Conservation (phyloP, 345 rosid genomes). For the Aquilaria malaccensis region DNA sequence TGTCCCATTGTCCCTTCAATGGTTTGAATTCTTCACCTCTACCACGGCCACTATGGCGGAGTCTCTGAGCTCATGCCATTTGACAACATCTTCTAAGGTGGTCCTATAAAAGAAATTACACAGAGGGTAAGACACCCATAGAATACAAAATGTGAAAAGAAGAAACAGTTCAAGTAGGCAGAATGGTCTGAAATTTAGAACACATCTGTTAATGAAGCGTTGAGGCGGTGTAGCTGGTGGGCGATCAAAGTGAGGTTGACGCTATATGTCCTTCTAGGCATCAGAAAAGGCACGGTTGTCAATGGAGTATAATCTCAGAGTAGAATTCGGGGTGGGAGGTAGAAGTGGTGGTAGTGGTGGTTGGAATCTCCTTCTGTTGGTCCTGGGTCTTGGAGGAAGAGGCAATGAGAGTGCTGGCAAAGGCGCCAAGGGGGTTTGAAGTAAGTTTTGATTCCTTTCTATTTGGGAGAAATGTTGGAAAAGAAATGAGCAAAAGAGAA, state of each 20-base stretch:
- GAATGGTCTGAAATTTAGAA: background rate
- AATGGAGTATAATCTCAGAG: slow-evolving; percentile 47
- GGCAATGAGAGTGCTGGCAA: slow-evolving; percentile 83
- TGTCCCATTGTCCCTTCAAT: no score
- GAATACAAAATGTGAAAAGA: background rate
- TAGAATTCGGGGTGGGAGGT: slow-evolving; percentile 44
- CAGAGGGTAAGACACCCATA: background rate
- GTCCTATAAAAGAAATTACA: slow-evolving; percentile 44
- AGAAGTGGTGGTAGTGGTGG: slow-evolving; percentile 46
- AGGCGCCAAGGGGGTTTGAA: slow-evolving; percentile 91
- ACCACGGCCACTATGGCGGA: no score
- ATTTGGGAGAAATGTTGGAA: no score
- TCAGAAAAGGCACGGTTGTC: slow-evolving; percentile 62
- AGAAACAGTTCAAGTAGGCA: slow-evolving; percentile 9
- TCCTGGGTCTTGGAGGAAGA: slow-evolving; percentile 95
- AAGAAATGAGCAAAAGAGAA: no score
- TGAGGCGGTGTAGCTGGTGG: slow-evolving; percentile 35
- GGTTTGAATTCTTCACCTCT: no score
- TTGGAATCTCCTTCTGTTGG: slow-evolving; percentile 85
- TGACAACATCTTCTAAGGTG: slow-evolving; percentile 88
- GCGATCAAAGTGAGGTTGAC: slow-evolving; percentile 38
- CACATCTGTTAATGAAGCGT: slow-evolving; percentile 59
- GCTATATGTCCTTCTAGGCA: slow-evolving; percentile 85
- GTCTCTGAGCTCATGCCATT: slow-evolving; percentile 3
- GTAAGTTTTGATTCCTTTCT: slow-evolving; percentile 4